Conservation (phyloP, 371 early-diverging fungal species). For the Mucor piriformis region DNA sequence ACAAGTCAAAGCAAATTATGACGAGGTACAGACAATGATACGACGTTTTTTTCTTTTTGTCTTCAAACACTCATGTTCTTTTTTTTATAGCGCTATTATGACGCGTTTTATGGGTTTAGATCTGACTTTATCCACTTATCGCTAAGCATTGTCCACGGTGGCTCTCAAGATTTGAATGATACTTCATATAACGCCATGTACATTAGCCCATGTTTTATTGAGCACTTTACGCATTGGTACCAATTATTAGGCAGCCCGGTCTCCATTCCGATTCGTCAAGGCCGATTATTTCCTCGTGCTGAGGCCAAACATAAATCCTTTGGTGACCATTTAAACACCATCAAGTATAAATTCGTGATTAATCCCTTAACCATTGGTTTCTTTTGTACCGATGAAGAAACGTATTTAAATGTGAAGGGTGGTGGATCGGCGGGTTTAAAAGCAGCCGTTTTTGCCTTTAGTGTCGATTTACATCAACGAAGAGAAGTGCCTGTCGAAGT, state of each 20-base stretch:
- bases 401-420: slow-evolving; percentile 13
- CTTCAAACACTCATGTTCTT: background rate
- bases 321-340: slow-evolving; percentile 38
- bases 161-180: background rate
- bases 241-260: slow-evolving; percentile 50
- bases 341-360: slow-evolving; percentile 47
- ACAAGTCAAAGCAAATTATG: slow-evolving; percentile 28
- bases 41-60: too few relatives aligned
- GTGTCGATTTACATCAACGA: slow-evolving; percentile 35
- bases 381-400: slow-evolving; percentile 45
- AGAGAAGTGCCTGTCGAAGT: slow-evolving; percentile 13
- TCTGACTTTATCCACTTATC: slow-evolving; percentile 64
- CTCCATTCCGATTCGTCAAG: slow-evolving; percentile 48
- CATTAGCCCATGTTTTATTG: slow-evolving; percentile 46
- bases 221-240: slow-evolving; percentile 44
- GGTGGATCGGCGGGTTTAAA: slow-evolving; percentile 34
- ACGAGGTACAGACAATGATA: slow-evolving; percentile 35
- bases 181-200: slow-evolving; percentile 43
- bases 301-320: slow-evolving; percentile 37
- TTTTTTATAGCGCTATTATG: slow-evolving; percentile 29
- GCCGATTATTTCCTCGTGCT: slow-evolving; percentile 35
- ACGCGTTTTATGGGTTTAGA: slow-evolving; percentile 71
- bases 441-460: slow-evolving; percentile 27
- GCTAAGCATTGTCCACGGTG: slow-evolving; percentile 42
- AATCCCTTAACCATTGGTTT: slow-evolving; percentile 43